These are phyloP conservation scores for Colletotrichum sp. DNA, from an alignment of 2,329 filamentous ascomycete species.

Conservation along the genomic window DNA sequence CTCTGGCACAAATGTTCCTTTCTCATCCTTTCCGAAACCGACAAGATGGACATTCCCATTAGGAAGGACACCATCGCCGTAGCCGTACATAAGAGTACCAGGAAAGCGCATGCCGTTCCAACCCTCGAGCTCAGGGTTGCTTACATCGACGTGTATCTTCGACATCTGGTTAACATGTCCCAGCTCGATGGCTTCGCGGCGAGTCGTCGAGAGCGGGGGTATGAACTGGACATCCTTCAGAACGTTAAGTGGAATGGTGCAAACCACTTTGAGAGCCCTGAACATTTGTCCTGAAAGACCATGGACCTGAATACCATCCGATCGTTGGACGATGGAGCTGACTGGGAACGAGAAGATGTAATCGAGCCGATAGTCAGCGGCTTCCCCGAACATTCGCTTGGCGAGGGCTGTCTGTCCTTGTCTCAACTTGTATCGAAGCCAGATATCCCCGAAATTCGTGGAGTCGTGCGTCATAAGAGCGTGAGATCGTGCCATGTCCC, in stretches of 20 bases:
- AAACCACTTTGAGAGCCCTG: slow-evolving; percentile 26
- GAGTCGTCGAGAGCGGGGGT: slow-evolving; percentile 23
- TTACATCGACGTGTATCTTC: slow-evolving; percentile 24
- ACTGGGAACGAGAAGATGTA: slow-evolving; percentile 31
- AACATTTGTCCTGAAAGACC: slow-evolving; percentile 4
- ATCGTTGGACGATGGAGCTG: slow-evolving; percentile 22
- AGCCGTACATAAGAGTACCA: slow-evolving; percentile 39
- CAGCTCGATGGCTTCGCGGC: slow-evolving; percentile 21
- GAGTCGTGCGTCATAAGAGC: slow-evolving; percentile 25
- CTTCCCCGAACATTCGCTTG: slow-evolving; percentile 30
- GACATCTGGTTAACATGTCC: slow-evolving; percentile 24
- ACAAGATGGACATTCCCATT: slow-evolving; percentile 53
- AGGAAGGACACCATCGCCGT: slow-evolving; percentile 49
- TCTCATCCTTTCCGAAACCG: slow-evolving; percentile 42
- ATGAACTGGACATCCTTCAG: slow-evolving; percentile 21
- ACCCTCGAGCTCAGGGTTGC: slow-evolving; percentile 11
- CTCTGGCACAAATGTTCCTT: slow-evolving; percentile 47
- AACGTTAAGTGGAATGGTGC: slow-evolving; percentile 29
- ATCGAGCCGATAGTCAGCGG: slow-evolving; percentile 24
- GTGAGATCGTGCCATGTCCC: slow-evolving; percentile 26
- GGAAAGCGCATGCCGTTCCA: background rate
- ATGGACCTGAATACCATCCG: background rate
- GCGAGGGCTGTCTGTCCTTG: slow-evolving; percentile 33
- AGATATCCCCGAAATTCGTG: slow-evolving; percentile 27
- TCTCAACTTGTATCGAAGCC: slow-evolving; percentile 30